Conservation (phyloP, 352 stramenopile species). For the Globisporangium okanoganense region DNA sequence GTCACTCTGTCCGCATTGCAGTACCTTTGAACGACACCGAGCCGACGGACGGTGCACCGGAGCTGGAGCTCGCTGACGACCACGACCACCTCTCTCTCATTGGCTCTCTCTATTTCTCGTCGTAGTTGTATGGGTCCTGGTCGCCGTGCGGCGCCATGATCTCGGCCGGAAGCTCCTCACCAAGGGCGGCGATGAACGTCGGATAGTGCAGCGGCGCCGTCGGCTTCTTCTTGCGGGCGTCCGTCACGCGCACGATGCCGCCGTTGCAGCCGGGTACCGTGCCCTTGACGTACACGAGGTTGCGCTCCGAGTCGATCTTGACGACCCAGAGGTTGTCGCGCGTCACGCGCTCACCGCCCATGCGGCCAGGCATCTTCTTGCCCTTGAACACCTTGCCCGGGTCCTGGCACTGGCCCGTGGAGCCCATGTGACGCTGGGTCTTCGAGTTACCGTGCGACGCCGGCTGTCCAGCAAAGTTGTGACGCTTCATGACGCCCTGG, state of each 20-base stretch:
- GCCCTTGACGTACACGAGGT: conserved; percentile 94
- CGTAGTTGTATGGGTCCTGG: conserved; percentile 83
- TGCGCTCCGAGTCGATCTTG: conserved; percentile 91
- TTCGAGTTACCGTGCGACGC: conserved; percentile 98
- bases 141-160: conserved; percentile 76
- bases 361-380: conserved; percentile 99
- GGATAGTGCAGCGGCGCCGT: conserved; percentile 67
- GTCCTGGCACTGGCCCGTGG: conserved; percentile 97
- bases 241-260: conserved; percentile 80
- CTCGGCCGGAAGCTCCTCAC: conserved; percentile 50
- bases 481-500: conserved; percentile 98
- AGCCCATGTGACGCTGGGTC: conserved; percentile 95
- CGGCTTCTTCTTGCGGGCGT: conserved; percentile 84
- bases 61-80: conserved; percentile 1
- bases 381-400: conserved; percentile 99
- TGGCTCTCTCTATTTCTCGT: conserved; percentile 52
- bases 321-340: conserved; percentile 95
- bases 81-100: neutral
- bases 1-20: neutral
- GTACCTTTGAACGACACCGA: neutral
- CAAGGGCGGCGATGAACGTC: conserved; percentile 59
- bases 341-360: conserved; percentile 94
- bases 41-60: neutral
- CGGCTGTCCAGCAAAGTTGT: conserved; percentile 95
- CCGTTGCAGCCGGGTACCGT: conserved; percentile 90